Base-by-base conservation (phyloP, 73 alveolate genomes). In the Paramecium caudatum region DNA sequence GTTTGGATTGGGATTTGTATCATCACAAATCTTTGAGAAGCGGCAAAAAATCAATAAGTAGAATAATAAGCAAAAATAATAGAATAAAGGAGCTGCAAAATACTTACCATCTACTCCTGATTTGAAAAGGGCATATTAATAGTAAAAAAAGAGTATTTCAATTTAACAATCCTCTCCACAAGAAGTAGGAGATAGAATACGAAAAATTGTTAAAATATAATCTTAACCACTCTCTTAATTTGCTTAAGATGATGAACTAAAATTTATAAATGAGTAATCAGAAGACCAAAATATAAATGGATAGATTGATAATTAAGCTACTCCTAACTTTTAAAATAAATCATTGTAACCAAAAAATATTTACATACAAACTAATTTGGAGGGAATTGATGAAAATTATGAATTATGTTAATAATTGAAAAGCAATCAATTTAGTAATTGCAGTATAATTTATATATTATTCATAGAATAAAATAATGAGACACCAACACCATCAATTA, bases 41-140 rank as follows among this genome's bases (percentile, higher is more conserved):
- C 17, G 25, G 6, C 25, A 21, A 30, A 21, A 21, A n/a, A 16
- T 21, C 17, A 55, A 55, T 55, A 55, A 55, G 45, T 23, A 55
- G 80, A 55, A 23, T 55, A 55, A 55, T 55, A 55, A 23, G 41
- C 5, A 55, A 27, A n/a, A n/a, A n/a, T 55, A 55, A 55, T 55
- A 55, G 45, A 23, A 55, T 23, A 10, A 55, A 55, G 41, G 23
- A 10, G 30, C 80, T 17, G 30, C 23, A 23, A 49, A 49, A 49
- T 49, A 3, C 30, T 13, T 49, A 19, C 70, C 70, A 13, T 49
- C 70, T 0, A 49, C 70, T 49, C 70, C 70, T 17, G 70, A 49
- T 49, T 21, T 49, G n/a, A 49, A 49, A 49, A 49, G 25, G 70
- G 70, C 70, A 10, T 23, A 4, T 55, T 43, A 23, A 55, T 23